phyloP scores from a whole-genome alignment of 345 rosid genomes.

The Sonneratia alba region DNA sequence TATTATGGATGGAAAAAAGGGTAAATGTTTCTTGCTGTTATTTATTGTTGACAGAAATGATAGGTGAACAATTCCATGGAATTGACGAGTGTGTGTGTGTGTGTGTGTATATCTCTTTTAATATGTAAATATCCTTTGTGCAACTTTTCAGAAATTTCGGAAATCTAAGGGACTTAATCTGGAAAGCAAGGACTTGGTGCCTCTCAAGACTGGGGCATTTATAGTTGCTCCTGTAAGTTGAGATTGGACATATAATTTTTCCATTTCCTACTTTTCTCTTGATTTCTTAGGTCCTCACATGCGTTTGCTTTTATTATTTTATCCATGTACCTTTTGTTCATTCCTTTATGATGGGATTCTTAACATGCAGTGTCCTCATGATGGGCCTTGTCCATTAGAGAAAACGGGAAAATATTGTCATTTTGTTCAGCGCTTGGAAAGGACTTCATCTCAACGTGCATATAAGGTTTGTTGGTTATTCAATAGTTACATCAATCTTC shows the following conservation, averaged over 20 bases:
- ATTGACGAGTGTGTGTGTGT: no score
- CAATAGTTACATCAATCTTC: neutral
- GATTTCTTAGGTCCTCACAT: neutral
- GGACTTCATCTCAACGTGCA: constrained; percentile 84
- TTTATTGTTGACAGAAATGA: neutral
- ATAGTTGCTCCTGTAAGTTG: constrained; percentile 88
- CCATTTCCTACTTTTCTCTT: neutral
- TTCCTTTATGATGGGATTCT: constrained; percentile 11
- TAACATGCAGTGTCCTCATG: constrained; percentile 78
- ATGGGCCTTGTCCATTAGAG: constrained; percentile 76
- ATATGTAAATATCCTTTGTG: constrained; percentile 13
- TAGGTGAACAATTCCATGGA: neutral
- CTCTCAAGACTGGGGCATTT: constrained; percentile 58
- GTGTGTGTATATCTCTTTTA: neutral
- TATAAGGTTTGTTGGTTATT: constrained; percentile 53
- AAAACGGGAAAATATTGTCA: constrained; percentile 84
- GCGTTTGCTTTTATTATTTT: neutral
- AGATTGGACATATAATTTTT: constrained; percentile 3
- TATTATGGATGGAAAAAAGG: constrained; percentile 95
- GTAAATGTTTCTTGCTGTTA: constrained; percentile 23
- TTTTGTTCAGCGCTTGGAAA: constrained; percentile 85
- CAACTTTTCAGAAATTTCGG: constrained; percentile 43
- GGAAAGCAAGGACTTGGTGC: constrained; percentile 42
- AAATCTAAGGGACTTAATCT: constrained; percentile 36
- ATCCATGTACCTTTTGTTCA: neutral